phyloP scores from a whole-genome alignment of 805 yeast genomes.

The Cyberlindnera mississippiensis region DNA sequence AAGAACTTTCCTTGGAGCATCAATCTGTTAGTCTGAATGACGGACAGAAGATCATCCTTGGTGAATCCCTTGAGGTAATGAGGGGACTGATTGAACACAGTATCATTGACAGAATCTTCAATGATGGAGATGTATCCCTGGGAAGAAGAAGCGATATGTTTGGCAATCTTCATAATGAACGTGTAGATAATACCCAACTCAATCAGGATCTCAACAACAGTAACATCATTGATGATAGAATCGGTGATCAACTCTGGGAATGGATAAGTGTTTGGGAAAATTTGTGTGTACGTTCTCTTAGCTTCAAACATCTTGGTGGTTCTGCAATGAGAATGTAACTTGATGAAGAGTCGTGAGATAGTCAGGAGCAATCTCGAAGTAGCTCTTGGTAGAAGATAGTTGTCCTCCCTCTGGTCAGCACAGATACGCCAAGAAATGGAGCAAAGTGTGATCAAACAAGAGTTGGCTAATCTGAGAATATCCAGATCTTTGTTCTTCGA shows the following conservation, averaged over 20 bases:
- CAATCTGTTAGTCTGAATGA: constrained; percentile 47
- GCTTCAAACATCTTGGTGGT: constrained; percentile 41
- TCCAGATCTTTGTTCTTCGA: constrained; percentile 43
- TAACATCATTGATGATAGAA: constrained; percentile 65
- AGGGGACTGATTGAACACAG: constrained; percentile 37
- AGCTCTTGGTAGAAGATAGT: constrained; percentile 40
- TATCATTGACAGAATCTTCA: constrained; percentile 32
- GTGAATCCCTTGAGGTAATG: constrained; percentile 39
- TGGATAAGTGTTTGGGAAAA: constrained; percentile 70
- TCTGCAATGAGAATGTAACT: constrained; percentile 47
- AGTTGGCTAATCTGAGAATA: constrained; percentile 59
- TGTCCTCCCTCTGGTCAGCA: constrained; percentile 30
- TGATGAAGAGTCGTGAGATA: constrained; percentile 46
- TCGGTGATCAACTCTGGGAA: constrained; percentile 64
- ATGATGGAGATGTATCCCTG: constrained; percentile 33
- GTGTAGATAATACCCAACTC: constrained; percentile 65
- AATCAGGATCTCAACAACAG: constrained; percentile 64
- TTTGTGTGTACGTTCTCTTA: constrained; percentile 58
- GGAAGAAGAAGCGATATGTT: constrained; percentile 26
- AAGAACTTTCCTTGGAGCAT: constrained; percentile 53
- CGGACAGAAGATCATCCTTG: constrained; percentile 37
- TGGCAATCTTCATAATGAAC: constrained; percentile 49
- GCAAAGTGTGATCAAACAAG: constrained; percentile 51
- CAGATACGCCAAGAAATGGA: constrained; percentile 35
- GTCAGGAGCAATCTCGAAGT: constrained; percentile 52